phyloP scores from a whole-genome alignment of 345 rosid genomes.

The Rubroshorea leprosula region DNA sequence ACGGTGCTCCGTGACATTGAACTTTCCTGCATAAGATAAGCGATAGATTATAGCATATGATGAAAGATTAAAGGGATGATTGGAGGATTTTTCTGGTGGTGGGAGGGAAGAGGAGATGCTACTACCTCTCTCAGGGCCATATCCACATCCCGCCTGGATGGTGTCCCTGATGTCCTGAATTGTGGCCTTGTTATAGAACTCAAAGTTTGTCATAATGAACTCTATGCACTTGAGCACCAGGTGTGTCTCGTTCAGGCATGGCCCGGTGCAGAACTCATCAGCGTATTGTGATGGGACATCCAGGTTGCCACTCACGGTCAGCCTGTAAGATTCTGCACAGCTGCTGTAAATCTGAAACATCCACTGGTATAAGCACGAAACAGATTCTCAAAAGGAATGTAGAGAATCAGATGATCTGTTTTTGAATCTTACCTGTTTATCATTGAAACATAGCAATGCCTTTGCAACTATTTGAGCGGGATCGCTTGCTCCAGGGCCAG shows the following conservation, averaged over 20 bases:
- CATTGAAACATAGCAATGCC: slow-evolving; percentile 74
- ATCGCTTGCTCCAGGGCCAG: slow-evolving; percentile 25
- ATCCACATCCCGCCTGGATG: slow-evolving; percentile 64
- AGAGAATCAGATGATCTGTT: too few relatives aligned
- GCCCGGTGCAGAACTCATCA: slow-evolving; percentile 61
- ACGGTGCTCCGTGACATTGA: slow-evolving; percentile 60
- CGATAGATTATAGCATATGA: background rate
- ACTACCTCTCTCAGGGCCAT: slow-evolving; percentile 66
- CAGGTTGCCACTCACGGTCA: slow-evolving; percentile 57
- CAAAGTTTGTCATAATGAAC: slow-evolving; percentile 43
- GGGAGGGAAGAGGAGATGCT: background rate
- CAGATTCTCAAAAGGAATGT: too few relatives aligned
- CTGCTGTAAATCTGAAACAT: slow-evolving; percentile 54
- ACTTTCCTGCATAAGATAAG: slow-evolving; percentile 41
- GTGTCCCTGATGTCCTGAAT: slow-evolving; percentile 48
- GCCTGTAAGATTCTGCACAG: slow-evolving; percentile 60
- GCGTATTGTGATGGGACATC: slow-evolving; percentile 39
- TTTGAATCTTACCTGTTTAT: slow-evolving; percentile 43
- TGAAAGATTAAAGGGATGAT: slow-evolving; percentile 6
- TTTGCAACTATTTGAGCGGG: slow-evolving; percentile 56
- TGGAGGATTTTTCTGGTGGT: too few relatives aligned
- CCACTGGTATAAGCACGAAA: too few relatives aligned
- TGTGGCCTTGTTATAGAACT: slow-evolving; percentile 72
- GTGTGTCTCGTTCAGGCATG: slow-evolving; percentile 70
- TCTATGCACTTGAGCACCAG: slow-evolving; percentile 67